phyloP scores from a whole-genome alignment of 768 basidiomycete species.

The Tylopilus rubrobrunneus region DNA sequence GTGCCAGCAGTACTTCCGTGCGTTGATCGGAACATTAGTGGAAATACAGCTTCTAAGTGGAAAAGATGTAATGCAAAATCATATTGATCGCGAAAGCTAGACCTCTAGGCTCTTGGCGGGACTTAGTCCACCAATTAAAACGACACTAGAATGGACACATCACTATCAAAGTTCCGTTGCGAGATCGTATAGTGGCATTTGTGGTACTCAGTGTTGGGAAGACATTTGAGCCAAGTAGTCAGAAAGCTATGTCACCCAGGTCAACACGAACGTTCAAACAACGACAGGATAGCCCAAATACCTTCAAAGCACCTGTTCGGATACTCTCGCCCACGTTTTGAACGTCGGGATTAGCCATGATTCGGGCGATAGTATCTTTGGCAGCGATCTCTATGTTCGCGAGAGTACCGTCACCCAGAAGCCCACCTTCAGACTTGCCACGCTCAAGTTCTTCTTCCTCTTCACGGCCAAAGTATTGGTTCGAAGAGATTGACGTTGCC shows the following conservation, averaged over 20 bases:
- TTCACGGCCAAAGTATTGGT: conserved; percentile 94
- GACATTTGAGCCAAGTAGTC: conserved; percentile 73
- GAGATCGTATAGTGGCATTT: not conserved
- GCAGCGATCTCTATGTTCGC: conserved; percentile 63
- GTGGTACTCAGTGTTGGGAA: conserved; percentile 37
- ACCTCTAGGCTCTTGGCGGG: conserved; percentile 1
- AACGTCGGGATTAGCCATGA: conserved; percentile 83
- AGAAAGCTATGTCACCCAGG: conserved; percentile 40
- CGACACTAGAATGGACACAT: conserved; percentile 3
- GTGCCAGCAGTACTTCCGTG: no score
- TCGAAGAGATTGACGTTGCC: conserved; percentile 90
- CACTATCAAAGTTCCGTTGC: not conserved
- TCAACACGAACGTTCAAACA: not conserved
- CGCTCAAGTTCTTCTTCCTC: conserved; percentile 53
- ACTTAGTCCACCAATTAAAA: conserved; percentile 15
- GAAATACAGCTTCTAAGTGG: not conserved
- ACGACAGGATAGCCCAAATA: conserved; percentile 30
- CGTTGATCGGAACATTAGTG: not conserved
- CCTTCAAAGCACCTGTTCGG: conserved; percentile 78
- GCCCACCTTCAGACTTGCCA: conserved; percentile 50
- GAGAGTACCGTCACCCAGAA: conserved; percentile 46
- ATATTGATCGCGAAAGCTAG: not conserved
- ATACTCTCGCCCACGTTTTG: conserved; percentile 81
- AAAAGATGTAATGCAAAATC: not conserved
- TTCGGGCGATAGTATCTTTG: conserved; percentile 67